These are phyloP conservation scores for Podospora australis DNA, from an alignment of 495 filamentous ascomycete genomes.

Conservation along the genomic window DNA sequence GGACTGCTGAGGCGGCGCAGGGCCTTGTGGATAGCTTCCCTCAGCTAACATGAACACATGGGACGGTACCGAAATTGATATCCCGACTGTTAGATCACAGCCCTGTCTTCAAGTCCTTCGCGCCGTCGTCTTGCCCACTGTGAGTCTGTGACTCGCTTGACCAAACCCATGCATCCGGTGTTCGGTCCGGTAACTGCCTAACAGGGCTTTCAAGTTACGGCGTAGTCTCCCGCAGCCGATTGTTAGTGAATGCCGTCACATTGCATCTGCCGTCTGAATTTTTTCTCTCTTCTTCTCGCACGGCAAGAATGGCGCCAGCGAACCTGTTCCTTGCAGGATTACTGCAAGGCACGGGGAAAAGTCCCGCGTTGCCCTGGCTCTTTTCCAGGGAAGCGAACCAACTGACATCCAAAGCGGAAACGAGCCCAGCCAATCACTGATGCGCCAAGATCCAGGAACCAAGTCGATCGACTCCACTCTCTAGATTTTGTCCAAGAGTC, in stretches of 20 bases:
- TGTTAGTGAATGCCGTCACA: slow-evolving; percentile 5
- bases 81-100: background rate
- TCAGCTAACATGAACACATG: background rate
- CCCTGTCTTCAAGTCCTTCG: background rate
- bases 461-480: slow-evolving; percentile 11
- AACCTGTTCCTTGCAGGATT: slow-evolving; percentile 17
- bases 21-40: background rate
- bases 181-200: slow-evolving; percentile 12
- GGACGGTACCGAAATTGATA: slow-evolving; percentile 1
- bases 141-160: too few relatives aligned
- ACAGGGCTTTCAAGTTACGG: slow-evolving; percentile 10
- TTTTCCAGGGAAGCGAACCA: slow-evolving; percentile 16
- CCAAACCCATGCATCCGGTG: too few relatives aligned
- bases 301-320: slow-evolving; percentile 11
- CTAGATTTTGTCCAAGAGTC: slow-evolving; percentile 3
- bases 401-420: slow-evolving; percentile 15
- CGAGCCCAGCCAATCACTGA: slow-evolving; percentile 11
- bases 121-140: too few relatives aligned
- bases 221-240: background rate
- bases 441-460: background rate
- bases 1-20: background rate
- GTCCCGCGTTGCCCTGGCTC: slow-evolving; percentile 7
- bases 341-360: slow-evolving; percentile 19
- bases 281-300: too few relatives aligned
- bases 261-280: slow-evolving; percentile 2